Conservation (phyloP, 1,284 basidiomycete genomes). For the Agroathelia rolfsii region DNA sequence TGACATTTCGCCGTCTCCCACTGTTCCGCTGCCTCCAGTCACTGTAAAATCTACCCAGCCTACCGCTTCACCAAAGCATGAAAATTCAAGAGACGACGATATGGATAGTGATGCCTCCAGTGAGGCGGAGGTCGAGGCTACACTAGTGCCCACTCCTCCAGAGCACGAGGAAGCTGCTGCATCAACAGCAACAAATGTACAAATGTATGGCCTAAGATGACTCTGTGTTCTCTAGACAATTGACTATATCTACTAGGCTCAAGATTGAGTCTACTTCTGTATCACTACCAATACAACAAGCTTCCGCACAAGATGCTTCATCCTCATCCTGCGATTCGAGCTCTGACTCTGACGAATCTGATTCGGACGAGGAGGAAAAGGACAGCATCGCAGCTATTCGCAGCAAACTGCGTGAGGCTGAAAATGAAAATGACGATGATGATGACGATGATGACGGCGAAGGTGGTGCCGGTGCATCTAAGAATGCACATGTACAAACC, state of each 20-base stretch:
- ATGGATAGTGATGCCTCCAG: conserved; percentile 44
- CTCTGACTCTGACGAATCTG: conserved; percentile 34
- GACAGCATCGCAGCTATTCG: too few relatives aligned
- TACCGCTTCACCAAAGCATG: conserved; percentile 6
- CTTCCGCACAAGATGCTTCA: conserved; percentile 14
- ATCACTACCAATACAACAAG: not conserved
- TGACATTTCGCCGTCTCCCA: conserved; percentile 11
- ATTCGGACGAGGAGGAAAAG: too few relatives aligned
- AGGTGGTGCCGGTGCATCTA: conserved; percentile 25
- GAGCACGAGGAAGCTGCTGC: conserved; percentile 24
- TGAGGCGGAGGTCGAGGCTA: conserved; percentile 61
- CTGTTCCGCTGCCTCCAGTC: too few relatives aligned
- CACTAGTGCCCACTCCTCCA: conserved; percentile 28
- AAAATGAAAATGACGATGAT: conserved; percentile 25
- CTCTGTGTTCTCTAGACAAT: too few relatives aligned
- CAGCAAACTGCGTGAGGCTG: too few relatives aligned
- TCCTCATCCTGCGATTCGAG: conserved; percentile 29
- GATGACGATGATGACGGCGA: conserved; percentile 43
- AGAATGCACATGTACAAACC: conserved; percentile 41
- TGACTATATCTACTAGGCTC: too few relatives aligned
- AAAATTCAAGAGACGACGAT: conserved; percentile 25
- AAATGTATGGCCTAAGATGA: too few relatives aligned
- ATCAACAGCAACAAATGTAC: too few relatives aligned
- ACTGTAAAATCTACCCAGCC: too few relatives aligned
- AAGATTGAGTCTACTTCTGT: too few relatives aligned